Conservation (phyloP, 2,329 filamentous ascomycete genomes). For the Microcyclosporella mali region DNA sequence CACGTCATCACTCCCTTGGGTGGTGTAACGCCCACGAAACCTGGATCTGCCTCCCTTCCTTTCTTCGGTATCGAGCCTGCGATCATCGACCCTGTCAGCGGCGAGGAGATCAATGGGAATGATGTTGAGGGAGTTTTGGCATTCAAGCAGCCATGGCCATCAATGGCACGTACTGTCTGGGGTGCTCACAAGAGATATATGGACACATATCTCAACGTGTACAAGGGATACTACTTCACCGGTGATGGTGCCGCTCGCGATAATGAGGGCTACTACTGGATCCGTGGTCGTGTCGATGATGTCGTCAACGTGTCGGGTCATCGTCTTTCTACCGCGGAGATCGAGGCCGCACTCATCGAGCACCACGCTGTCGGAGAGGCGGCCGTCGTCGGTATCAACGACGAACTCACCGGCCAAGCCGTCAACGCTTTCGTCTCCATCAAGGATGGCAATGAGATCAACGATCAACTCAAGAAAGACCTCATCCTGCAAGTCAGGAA, state of each 20-base stretch:
- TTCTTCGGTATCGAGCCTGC: slow-evolving; percentile 98
- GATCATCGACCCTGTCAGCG: slow-evolving; percentile 93
- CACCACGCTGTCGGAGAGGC: slow-evolving; percentile 85
- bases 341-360: slow-evolving; percentile 93
- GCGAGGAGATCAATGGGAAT: slow-evolving; percentile 87
- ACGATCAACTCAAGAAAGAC: slow-evolving; percentile 82
- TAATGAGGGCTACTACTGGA: slow-evolving; percentile 99
- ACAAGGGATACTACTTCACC: slow-evolving; percentile 96
- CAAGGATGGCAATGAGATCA: slow-evolving; percentile 73
- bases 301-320: slow-evolving; percentile 98
- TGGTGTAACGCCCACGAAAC: slow-evolving; percentile 92
- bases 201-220: slow-evolving; percentile 97
- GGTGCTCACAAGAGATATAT: slow-evolving; percentile 97
- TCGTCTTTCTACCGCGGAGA: slow-evolving; percentile 92
- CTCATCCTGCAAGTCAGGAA: slow-evolving; percentile 91
- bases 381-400: slow-evolving; percentile 84
- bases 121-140: slow-evolving; percentile 95
- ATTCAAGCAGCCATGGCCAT: slow-evolving; percentile 97
- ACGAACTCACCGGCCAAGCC: slow-evolving; percentile 93
- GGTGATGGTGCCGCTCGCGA: slow-evolving; percentile 93
- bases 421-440: slow-evolving; percentile 95
- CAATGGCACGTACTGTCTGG: slow-evolving; percentile 97
- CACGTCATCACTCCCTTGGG: slow-evolving; percentile 91
- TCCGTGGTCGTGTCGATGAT: slow-evolving; percentile 94
- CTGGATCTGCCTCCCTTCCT: slow-evolving; percentile 87